Conservation (phyloP, 345 rosid genomes). For the Heritiera fomes region DNA sequence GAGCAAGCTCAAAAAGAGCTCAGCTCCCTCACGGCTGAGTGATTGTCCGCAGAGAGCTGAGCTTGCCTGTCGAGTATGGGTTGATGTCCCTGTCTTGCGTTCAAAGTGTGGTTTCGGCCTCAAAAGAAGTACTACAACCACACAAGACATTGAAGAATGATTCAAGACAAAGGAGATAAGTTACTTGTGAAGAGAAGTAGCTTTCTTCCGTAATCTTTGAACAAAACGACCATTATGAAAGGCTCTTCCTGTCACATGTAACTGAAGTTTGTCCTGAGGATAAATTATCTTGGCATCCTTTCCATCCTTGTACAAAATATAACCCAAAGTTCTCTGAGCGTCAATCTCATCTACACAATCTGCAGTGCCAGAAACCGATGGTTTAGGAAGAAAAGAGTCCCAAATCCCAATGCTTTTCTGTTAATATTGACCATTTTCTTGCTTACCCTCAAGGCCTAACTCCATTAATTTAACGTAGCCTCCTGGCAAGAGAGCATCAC, state of each 20-base stretch:
- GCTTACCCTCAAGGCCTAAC: conserved; percentile 27
- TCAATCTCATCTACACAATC: conserved; percentile 43
- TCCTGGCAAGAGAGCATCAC: conserved; percentile 23
- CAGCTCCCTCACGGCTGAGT: no score
- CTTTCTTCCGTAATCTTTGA: conserved; percentile 34
- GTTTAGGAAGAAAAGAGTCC: not conserved
- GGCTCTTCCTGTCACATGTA: conserved; percentile 34
- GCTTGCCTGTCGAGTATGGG: no score
- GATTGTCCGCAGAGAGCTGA: no score
- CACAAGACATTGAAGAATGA: not conserved
- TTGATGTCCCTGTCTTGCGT: no score
- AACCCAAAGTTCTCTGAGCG: conserved; percentile 35
- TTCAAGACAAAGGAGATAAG: not conserved
- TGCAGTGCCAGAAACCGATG: not conserved
- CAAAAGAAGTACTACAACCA: no score
- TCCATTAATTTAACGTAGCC: conserved; percentile 28
- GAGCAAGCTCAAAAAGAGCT: no score
- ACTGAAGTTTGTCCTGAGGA: conserved; percentile 29
- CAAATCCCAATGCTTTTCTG: no score
- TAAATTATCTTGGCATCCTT: conserved; percentile 26
- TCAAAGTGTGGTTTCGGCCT: no score
- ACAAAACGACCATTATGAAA: conserved; percentile 41
- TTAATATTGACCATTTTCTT: not conserved
- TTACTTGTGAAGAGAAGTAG: conserved; percentile 38
- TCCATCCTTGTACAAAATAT: conserved; percentile 35